A percentile compares a stretch with the other conserved stretches of the same genome.
These are phyloP conservation scores for Actinidia polygama DNA, from an alignment of 179 eudicot genomes.

Conservation along the genomic window DNA sequence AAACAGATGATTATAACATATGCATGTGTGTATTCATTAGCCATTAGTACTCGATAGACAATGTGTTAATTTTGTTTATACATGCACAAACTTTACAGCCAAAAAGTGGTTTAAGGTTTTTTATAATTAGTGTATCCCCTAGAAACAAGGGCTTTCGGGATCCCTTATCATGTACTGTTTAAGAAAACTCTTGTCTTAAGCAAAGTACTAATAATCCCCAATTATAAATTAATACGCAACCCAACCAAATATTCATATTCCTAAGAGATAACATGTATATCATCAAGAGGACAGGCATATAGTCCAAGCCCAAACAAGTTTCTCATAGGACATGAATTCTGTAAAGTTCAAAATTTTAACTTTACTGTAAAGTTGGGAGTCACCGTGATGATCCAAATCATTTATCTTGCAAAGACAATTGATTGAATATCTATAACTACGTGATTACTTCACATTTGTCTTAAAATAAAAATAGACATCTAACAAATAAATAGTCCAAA, in stretches of 20 bases:
- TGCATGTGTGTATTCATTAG: not conserved
- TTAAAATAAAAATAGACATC: no score
- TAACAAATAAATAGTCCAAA: no score
- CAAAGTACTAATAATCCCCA: not conserved
- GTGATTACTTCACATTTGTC: no score
- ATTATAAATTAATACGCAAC: not conserved
- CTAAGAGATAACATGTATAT: not conserved
- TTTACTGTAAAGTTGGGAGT: no score
- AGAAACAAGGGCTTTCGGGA: not conserved
- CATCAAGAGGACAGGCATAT: no score
- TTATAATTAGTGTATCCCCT: conserved; percentile 1
- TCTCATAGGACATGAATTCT: no score
- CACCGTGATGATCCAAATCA: no score
- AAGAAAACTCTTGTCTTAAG: not conserved
- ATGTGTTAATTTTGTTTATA: not conserved
- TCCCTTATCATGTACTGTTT: not conserved
- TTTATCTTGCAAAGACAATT: no score
- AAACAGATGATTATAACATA: no score
- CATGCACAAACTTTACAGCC: not conserved
- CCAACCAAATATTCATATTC: not conserved
- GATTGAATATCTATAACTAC: no score
- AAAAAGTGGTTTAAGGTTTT: not conserved
- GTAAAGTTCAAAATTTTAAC: no score
- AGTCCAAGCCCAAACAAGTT: no score
- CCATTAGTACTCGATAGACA: not conserved